Base-by-base conservation (phyloP, 257 asterid species). In the Fraxinus anomala region DNA sequence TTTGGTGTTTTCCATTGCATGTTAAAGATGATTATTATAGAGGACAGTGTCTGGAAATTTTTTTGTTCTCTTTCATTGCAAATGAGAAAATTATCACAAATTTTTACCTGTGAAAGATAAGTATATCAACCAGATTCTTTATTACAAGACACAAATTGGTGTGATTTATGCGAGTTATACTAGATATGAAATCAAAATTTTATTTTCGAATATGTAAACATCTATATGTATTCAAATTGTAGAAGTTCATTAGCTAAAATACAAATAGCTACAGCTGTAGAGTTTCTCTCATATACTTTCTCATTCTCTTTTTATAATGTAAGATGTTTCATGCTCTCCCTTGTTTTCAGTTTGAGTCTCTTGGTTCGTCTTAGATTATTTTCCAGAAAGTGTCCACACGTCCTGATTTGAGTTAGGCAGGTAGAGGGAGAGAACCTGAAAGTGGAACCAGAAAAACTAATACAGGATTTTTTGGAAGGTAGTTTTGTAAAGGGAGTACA, bases 1-100 rank as follows among this genome's bases (percentile, higher is more conserved):
- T 31, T 31, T 31, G 33, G 71, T 37, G 26, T 78, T 82, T 33
- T 31, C 33, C 28, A 28, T 49, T 31, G 39, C 61, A 68, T 79
- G 76, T 70, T 54, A 72, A 79, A 21, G 73, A 33, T 23, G 76
- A 73, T 31, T 7, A 34, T 61, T 37, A 37, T 51, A 69, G 70
- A 40, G 40, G 30, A 44, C 9, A 73, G 23, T 37, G 71, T 77
- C 42, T 70, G 59, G 17, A 24, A 67, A 34, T 36, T 28, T 26
- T 56, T 24, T 56, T 56, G 69, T 72, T 71, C 47, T 28, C 39
- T 76, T 54, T 66, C 56, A 73, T 73, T 73, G 30, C 40, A 70
- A 10, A 21, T 77, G 66, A 80, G 69, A 40, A 19, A 16, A 28
- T 37, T 40, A 21, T 70, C 42, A 13, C 47, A 19, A 72, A 23